phyloP scores from a whole-genome alignment of 2,329 filamentous ascomycete genomes.

The Cladophialophora carrionii region DNA sequence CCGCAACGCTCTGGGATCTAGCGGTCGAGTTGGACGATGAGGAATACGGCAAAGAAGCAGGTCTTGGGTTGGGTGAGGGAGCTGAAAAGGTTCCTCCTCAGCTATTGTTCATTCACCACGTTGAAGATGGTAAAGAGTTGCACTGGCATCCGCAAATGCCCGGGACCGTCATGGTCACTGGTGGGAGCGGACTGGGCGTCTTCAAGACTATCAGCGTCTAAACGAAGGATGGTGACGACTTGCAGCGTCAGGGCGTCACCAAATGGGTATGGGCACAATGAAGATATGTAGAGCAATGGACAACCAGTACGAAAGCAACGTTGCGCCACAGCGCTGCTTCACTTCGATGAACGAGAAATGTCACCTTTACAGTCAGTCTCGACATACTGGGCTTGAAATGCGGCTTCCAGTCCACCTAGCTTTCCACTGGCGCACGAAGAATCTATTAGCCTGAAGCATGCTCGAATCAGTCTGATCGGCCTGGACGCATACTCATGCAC shows the following conservation, averaged over 20 bases:
- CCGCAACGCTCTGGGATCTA: slow-evolving; percentile 93
- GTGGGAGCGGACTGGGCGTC: slow-evolving; percentile 78
- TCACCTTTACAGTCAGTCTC: background rate
- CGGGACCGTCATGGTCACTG: slow-evolving; percentile 84
- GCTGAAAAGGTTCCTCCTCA: slow-evolving; percentile 74
- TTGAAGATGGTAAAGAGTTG: slow-evolving; percentile 89
- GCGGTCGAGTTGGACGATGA: slow-evolving; percentile 96
- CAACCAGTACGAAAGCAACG: background rate
- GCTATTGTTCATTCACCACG: slow-evolving; percentile 93
- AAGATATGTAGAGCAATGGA: background rate
- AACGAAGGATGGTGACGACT: background rate
- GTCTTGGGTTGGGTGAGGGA: slow-evolving; percentile 47
- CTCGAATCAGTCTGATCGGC: background rate
- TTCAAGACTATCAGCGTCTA: slow-evolving; percentile 83
- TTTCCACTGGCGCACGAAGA: background rate
- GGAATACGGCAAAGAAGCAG: slow-evolving; percentile 80
- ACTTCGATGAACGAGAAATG: background rate
- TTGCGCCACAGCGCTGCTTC: background rate
- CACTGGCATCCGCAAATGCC: slow-evolving; percentile 98
- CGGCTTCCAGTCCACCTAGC: background rate
- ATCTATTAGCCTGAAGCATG: background rate
- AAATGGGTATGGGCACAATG: background rate
- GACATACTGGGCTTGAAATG: background rate
- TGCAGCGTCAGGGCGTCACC: background rate
- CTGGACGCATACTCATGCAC: background rate